Percentiles rank a stretch among this genome's conserved stretches.
phyloP scores from a whole-genome alignment of 805 yeast genomes.

The Saturnispora sekii region DNA sequence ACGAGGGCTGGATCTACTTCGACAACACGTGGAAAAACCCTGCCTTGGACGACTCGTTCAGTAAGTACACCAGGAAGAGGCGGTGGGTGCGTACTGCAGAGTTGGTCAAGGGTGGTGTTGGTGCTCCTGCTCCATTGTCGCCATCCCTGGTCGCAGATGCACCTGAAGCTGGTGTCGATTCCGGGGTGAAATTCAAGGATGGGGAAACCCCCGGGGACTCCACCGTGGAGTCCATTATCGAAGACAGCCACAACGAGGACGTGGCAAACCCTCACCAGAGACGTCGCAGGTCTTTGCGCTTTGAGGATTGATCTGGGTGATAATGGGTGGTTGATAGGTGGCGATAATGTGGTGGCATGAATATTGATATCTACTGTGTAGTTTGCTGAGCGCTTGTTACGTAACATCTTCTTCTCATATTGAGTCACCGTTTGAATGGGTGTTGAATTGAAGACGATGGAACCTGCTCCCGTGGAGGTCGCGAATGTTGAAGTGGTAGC shows the following conservation, averaged over 20 bases:
- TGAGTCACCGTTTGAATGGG: background rate
- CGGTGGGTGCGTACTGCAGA: slow-evolving; percentile 96
- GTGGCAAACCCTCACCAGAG: no score
- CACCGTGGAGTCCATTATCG: background rate
- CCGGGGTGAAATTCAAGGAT: background rate
- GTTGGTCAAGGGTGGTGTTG: slow-evolving; percentile 35
- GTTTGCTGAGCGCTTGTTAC: background rate
- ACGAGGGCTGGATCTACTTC: slow-evolving; percentile 81
- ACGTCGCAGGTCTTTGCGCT: no score
- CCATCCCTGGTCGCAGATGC: no score
- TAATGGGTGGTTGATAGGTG: no score
- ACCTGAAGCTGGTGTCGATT: background rate
- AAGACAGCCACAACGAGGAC: background rate
- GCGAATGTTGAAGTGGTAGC: background rate
- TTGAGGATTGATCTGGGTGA: no score
- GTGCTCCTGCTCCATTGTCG: background rate
- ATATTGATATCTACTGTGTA: no score
- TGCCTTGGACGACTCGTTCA: slow-evolving; percentile 74
- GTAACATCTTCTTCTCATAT: background rate
- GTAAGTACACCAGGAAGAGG: slow-evolving; percentile 88
- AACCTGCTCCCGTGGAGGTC: slow-evolving; percentile 1
- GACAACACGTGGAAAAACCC: slow-evolving; percentile 96
- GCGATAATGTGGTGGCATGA: no score
- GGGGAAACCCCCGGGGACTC: background rate
- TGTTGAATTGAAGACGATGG: background rate